Evolutionary conservation across 75 land plant genomes (phyloP), one percentile per base, ranked within the genome.

Genomic region (Pinus tabuliformis): DNA sequence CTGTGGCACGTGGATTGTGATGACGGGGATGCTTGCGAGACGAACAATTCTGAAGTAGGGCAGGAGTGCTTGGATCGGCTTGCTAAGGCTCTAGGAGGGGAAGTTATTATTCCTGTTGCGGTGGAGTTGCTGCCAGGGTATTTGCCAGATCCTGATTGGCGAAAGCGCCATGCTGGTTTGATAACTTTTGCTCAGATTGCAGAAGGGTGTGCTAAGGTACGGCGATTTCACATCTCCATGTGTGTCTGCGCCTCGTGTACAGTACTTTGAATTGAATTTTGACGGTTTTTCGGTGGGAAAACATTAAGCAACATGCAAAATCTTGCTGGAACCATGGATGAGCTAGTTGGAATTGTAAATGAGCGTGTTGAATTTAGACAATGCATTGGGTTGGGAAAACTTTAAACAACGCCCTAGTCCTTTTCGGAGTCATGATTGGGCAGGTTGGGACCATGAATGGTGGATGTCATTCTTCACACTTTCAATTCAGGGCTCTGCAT

Each of bases 121-220:
- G 73, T 62, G 17, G 76, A 78, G 30, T 12, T 78, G 15, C 42
- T 78, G 6, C 80, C 80, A 17, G 36, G 20, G 2, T 78, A 57
- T 58, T 73, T 78, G 22, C 12, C 77, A 14, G 80, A 72, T 72
- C 76, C 33, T 17, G 80, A 78, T 54, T 78, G 80, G 80, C 49
- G 36, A 36, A 78, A 78, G 80, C 77, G 80, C 37, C 80, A 78
- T 73, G 80, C 80, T 56, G 80, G 78, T 22, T 72, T 78, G 59
- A 78, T 78, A 14, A 73, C 80, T 22, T 26, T 78, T 16, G 80
- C 80, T 4, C 80, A 78, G 76, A 78, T 78, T 73, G 80, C 80
- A 52, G 80, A 78, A 78, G 80, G 80, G 36, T 78, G 80, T 78
- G 78, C 80, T 20, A 72, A 78, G 80, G 80, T 78, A 63, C 26